A percentile compares a stretch with the other conserved stretches of the same genome.
Evolutionary conservation across 2,329 filamentous ascomycete genomes (phyloP).

Genomic region (Rhynchosporium agropyri): DNA sequence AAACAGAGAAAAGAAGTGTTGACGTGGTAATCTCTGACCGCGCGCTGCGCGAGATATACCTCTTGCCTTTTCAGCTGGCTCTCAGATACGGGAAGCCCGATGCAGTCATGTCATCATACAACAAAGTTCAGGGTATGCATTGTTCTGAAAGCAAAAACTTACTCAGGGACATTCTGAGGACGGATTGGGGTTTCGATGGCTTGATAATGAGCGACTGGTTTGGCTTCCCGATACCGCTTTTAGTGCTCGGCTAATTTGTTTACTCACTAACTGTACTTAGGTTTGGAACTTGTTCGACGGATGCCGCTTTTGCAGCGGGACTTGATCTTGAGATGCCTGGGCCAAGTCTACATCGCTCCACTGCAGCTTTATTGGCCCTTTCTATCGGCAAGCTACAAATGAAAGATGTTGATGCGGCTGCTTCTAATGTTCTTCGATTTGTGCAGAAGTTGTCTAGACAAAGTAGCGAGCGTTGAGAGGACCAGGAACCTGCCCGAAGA

Average conservation of each 20-base stretch:
- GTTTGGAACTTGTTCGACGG: slow-evolving; percentile 34
- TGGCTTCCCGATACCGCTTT: neutral
- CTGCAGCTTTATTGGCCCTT: slow-evolving; percentile 12
- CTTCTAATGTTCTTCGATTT: slow-evolving; percentile 29
- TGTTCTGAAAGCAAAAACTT: slow-evolving; percentile 45
- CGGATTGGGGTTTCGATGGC: slow-evolving; percentile 49
- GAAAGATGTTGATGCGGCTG: slow-evolving; percentile 19
- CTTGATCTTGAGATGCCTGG: slow-evolving; percentile 49
- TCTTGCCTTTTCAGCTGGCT: slow-evolving; percentile 50
- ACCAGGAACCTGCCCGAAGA: slow-evolving; percentile 34
- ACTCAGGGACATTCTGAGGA: slow-evolving; percentile 45
- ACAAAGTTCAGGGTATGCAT: slow-evolving; percentile 49
- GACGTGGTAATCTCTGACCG: slow-evolving; percentile 42
- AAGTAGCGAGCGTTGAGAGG: neutral
- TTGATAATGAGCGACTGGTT: slow-evolving; percentile 50
- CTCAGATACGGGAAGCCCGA: slow-evolving; percentile 45
- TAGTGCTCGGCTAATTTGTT: slow-evolving; percentile 47
- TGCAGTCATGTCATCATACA: slow-evolving; percentile 51
- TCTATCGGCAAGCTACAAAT: slow-evolving; percentile 1
- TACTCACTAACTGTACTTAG: neutral
- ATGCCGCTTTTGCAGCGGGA: slow-evolving; percentile 39
- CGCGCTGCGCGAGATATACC: slow-evolving; percentile 47
- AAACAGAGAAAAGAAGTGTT: slow-evolving; percentile 43
- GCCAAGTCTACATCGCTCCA: slow-evolving; percentile 29
- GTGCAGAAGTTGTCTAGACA: slow-evolving; percentile 22